Evolutionary conservation across 768 basidiomycete genomes (phyloP), one percentile per base, ranked within the genome.

Genomic region (Coprinopsis marcescibilis): DNA sequence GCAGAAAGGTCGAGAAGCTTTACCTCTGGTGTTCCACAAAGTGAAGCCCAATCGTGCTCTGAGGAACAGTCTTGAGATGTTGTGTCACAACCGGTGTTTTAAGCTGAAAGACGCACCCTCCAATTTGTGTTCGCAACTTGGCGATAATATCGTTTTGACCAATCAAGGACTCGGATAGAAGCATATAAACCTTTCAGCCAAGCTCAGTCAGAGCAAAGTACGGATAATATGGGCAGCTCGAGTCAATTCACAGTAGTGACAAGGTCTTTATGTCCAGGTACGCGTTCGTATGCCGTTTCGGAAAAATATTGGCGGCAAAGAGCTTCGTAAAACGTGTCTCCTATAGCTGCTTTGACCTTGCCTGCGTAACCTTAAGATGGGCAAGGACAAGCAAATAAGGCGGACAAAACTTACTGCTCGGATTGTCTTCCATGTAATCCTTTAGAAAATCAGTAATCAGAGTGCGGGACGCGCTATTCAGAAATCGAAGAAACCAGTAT

Each of bases 1-100:
- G 20, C 2, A 25, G 5, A 14, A 15, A 24, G 21, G 43, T 36
- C 23, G 32, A 23, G n/a, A 4, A 7, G 8, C 33, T 17, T 30
- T 53, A 74, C 82, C 77, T 64, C 60, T 72, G 17, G 72, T 74
- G 32, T 66, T 61, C 27, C 69, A 71, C 43, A 84, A 63, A 21
- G 70, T 67, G 6, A 59, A 47, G 3, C 82, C 83, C 15, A 84
- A 64, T 21, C 65, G 66, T 36, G 62, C 58, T 27, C 78, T 80
- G 39, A 38, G 23, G 24, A 32, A 8, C 10, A 20, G 26, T 46
- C n/a, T 44, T 15, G 19, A 21, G n/a, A n/a, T n/a, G n/a, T n/a
- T n/a, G n/a, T n/a, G n/a, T n/a, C n/a, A n/a, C n/a, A n/a, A n/a
- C n/a, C n/a, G n/a, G n/a, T n/a, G n/a, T n/a, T n/a, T n/a, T n/a